These are phyloP conservation scores for Psilocybe sp. DNA, from an alignment of 768 basidiomycete genomes.

Conservation along the genomic window DNA sequence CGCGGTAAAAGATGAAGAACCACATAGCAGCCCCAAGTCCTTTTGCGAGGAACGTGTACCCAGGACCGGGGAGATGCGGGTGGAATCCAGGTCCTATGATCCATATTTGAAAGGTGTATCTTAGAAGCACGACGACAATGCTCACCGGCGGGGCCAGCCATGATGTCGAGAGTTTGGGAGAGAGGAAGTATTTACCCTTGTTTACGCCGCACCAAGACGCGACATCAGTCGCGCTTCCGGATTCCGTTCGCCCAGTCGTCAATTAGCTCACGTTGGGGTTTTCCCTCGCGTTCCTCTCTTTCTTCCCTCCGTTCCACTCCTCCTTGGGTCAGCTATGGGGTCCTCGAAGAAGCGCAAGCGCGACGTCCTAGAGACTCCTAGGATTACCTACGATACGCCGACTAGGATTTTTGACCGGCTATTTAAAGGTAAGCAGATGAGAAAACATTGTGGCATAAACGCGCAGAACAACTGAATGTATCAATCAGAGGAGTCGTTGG, in stretches of 20 bases:
- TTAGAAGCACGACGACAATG: slow-evolving; percentile 1
- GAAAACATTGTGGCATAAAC: slow-evolving; percentile 4
- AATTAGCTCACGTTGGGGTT: slow-evolving; percentile 7
- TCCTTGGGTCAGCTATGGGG: slow-evolving; percentile 26
- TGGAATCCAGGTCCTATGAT: slow-evolving; percentile 72
- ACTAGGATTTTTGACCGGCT: slow-evolving; percentile 49
- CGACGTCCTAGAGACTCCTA: slow-evolving; percentile 31
- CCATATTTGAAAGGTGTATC: slow-evolving; percentile 3
- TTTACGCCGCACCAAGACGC: slow-evolving; percentile 26
- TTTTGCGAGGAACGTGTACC: slow-evolving; percentile 78
- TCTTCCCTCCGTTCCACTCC: slow-evolving; percentile 1
- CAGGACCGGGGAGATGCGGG: slow-evolving; percentile 80
- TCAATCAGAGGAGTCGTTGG: slow-evolving; percentile 55
- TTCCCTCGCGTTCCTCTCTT: slow-evolving; percentile 9
- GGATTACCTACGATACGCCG: slow-evolving; percentile 43
- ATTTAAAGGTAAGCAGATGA: slow-evolving; percentile 41
- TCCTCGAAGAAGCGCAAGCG: slow-evolving; percentile 41
- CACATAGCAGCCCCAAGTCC: slow-evolving; percentile 92
- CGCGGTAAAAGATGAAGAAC: slow-evolving; percentile 98
- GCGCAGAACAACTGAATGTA: background rate
- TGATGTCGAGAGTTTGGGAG: slow-evolving; percentile 23
- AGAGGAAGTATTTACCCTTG: slow-evolving; percentile 29
- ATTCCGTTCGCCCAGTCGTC: slow-evolving; percentile 9
- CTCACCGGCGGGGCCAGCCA: slow-evolving; percentile 37
- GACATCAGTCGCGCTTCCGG: slow-evolving; percentile 12